A percentile compares a stretch with the other conserved stretches of the same genome.
phyloP scores from a whole-genome alignment of 2,329 filamentous ascomycete genomes.

The Orbilia ellipsospora region DNA sequence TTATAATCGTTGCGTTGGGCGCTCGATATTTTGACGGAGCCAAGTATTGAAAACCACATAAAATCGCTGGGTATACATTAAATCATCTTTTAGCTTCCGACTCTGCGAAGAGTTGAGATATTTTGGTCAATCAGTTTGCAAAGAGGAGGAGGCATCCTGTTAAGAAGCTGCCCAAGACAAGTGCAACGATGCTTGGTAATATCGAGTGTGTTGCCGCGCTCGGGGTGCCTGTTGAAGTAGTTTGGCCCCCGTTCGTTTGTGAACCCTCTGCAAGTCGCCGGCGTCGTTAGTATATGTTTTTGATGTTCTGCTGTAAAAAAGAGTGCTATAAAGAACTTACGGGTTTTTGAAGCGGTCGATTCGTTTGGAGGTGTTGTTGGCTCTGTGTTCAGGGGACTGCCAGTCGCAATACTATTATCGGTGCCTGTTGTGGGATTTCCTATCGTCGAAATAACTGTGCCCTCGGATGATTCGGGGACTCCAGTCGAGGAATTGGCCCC shows the following conservation, averaged over 20 bases:
- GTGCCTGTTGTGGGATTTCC: conserved; percentile 33
- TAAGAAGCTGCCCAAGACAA: conserved; percentile 42
- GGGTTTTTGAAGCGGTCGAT: conserved; percentile 22
- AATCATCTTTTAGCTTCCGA: too few species aligned
- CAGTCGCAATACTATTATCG: neutral
- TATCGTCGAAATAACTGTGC: conserved; percentile 19
- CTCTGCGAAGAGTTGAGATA: too few species aligned
- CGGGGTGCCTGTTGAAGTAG: conserved; percentile 34
- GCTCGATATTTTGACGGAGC: too few species aligned
- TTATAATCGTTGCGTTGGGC: too few species aligned
- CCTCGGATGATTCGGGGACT: neutral
- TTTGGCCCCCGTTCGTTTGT: conserved; percentile 33
- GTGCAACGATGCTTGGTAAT: conserved; percentile 30
- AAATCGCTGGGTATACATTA: too few species aligned
- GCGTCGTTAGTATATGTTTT: conserved; percentile 1
- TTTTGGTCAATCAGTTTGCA: too few species aligned
- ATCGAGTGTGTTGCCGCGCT: conserved; percentile 39
- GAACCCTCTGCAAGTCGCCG: conserved; percentile 19
- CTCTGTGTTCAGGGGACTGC: conserved; percentile 12
- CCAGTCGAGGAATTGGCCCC: conserved; percentile 13
- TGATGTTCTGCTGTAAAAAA: neutral
- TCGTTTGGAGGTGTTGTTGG: conserved; percentile 14
- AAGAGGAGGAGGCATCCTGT: conserved; percentile 6
- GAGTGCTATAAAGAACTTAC: conserved; percentile 13
- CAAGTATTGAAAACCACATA: too few species aligned